A percentile compares a stretch with the other conserved stretches of the same genome.
Conservation (phyloP, 192 early-diverging fungal species). For the Coemansia sp. region DNA sequence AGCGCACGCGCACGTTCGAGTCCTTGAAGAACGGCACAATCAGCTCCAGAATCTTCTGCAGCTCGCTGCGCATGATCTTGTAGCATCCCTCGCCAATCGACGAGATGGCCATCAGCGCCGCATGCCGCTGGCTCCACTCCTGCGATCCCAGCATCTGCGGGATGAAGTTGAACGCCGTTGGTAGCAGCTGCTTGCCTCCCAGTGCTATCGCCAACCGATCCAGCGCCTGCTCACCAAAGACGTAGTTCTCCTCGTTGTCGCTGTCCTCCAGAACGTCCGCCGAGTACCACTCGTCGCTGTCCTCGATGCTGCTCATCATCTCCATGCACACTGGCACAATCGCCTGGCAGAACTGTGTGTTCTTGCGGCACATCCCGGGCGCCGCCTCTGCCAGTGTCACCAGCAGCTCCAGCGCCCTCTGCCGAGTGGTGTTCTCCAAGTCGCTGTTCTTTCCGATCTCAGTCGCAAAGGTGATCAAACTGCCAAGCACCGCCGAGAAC, state of each 20-base stretch:
- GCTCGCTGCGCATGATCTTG: constrained; percentile 89
- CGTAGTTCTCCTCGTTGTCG: constrained; percentile 85
- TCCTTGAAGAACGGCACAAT: constrained; percentile 81
- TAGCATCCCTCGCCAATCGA: constrained; percentile 97
- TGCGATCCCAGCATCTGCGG: constrained; percentile 81
- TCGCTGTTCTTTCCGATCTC: constrained; percentile 76
- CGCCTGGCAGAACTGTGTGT: constrained; percentile 70
- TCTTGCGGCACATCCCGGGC: constrained; percentile 89
- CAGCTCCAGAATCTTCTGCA: constrained; percentile 80
- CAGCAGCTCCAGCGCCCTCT: constrained; percentile 88
- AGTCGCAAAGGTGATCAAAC: constrained; percentile 72
- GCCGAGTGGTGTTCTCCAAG: constrained; percentile 79
- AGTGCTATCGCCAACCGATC: constrained; percentile 86
- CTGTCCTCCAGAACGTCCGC: constrained; percentile 85
- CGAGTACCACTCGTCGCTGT: constrained; percentile 90
- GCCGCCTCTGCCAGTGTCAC: constrained; percentile 87
- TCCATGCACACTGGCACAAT: constrained; percentile 87
- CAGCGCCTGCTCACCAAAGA: constrained; percentile 93
- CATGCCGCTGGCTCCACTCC: constrained; percentile 90
- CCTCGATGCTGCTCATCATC: constrained; percentile 91
- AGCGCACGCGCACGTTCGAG: constrained; percentile 91
- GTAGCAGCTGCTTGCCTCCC: constrained; percentile 86
- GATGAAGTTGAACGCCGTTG: constrained; percentile 83
- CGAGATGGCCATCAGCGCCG: constrained; percentile 90
- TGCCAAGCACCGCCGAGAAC: constrained; percentile 76